Evolutionary conservation across 345 rosid species (phyloP).

Genomic region (Nasturtium officinale): DNA sequence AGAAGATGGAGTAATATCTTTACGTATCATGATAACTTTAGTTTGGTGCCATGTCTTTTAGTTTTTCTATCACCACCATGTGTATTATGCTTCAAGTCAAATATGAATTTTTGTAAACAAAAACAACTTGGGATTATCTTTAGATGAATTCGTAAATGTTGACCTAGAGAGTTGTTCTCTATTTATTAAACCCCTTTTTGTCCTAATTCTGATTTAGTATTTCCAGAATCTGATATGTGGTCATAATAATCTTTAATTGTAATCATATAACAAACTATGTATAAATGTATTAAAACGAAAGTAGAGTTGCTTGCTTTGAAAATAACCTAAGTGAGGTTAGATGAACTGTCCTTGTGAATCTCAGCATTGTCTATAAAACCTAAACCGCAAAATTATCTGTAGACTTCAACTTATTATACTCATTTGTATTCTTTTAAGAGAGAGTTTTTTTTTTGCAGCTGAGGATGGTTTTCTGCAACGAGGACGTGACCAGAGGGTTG

Average conservation of each 20-base stretch:
- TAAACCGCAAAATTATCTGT: background rate
- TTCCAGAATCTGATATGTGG: background rate
- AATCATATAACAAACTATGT: constrained; percentile 14
- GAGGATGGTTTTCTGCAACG: constrained; percentile 34
- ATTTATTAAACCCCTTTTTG: background rate
- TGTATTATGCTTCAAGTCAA: constrained; percentile 37
- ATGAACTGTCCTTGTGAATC: constrained; percentile 35
- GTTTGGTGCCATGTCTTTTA: constrained; percentile 43
- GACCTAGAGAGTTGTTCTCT: background rate
- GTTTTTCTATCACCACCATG: constrained; percentile 30
- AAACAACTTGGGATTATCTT: background rate
- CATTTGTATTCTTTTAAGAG: background rate
- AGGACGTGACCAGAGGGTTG: constrained; percentile 25
- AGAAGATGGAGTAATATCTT: constrained; percentile 13
- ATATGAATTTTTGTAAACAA: background rate
- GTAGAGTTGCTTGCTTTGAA: constrained; percentile 31
- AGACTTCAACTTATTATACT: constrained; percentile 14
- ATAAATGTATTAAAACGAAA: background rate
- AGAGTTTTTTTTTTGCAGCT: constrained; percentile 11
- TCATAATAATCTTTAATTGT: constrained; percentile 9
- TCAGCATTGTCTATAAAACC: background rate
- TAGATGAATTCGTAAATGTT: constrained; percentile 10
- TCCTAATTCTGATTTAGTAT: constrained; percentile 5
- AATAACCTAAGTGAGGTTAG: constrained; percentile 40
- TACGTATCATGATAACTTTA: constrained; percentile 32